Conservation (phyloP, 1,139 yeast species). For the Citeromyces siamensis region DNA sequence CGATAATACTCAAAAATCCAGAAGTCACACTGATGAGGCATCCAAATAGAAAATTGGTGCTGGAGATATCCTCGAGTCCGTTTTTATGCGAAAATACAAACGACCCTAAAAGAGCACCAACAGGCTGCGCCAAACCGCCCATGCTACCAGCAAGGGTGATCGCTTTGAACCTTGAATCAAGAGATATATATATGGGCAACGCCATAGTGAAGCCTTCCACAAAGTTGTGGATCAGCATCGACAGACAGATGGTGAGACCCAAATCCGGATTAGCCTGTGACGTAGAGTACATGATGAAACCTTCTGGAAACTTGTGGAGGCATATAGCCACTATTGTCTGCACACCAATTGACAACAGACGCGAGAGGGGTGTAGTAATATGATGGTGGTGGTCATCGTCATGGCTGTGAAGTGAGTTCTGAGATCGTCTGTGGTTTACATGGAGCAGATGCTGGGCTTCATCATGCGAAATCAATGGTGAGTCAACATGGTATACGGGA, state of each 20-base stretch:
- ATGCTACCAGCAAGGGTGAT: conserved; percentile 49
- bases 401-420: not conserved
- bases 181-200: conserved; percentile 71
- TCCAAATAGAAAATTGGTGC: conserved; percentile 39
- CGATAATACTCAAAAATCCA: conserved; percentile 74
- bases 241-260: conserved; percentile 72
- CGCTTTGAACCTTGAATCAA: conserved; percentile 52
- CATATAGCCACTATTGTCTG: conserved; percentile 86
- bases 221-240: conserved; percentile 79
- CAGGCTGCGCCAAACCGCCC: conserved; percentile 81
- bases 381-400: conserved; percentile 62
- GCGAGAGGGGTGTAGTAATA: conserved; percentile 63
- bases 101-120: conserved; percentile 75
- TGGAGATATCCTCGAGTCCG: conserved; percentile 21
- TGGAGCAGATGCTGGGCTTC: not conserved
- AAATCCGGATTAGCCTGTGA: conserved; percentile 59
- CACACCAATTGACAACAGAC: conserved; percentile 71
- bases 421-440: not conserved
- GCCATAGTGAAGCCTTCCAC: conserved; percentile 97
- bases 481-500: conserved; percentile 17
- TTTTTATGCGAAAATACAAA: conserved; percentile 32
- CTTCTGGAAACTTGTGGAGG: conserved; percentile 90
- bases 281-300: conserved; percentile 77
- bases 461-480: conserved; percentile 15
- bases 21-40: conserved; percentile 60